These are phyloP conservation scores for Pseudozyma thailandica DNA, from an alignment of 1,284 basidiomycete genomes.

Conservation along the genomic window DNA sequence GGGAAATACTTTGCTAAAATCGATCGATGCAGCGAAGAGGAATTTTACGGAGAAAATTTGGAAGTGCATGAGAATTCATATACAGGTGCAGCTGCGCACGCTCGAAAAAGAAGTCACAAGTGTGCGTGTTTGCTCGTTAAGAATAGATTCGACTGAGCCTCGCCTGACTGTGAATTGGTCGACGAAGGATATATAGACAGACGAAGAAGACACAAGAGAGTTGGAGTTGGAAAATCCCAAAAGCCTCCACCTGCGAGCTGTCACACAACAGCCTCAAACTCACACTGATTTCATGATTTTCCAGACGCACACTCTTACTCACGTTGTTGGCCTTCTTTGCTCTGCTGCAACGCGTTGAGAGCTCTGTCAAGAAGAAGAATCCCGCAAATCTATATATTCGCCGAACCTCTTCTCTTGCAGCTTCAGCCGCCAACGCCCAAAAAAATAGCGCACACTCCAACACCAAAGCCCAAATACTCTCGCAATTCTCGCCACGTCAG, in stretches of 20 bases:
- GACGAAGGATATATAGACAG: background rate
- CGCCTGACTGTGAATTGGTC: conserved; percentile 1
- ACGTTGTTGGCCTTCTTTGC: background rate
- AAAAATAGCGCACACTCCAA: background rate
- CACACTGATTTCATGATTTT: conserved; percentile 4
- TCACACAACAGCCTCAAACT: no score
- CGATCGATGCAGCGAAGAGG: no score
- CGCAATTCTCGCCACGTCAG: background rate
- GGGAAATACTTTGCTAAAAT: no score
- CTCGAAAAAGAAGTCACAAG: no score
- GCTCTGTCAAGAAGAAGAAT: conserved; percentile 21
- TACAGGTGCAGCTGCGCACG: no score
- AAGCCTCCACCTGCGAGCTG: conserved; percentile 18
- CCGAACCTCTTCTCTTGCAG: conserved; percentile 8
- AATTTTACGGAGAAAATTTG: no score
- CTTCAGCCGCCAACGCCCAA: conserved; percentile 8
- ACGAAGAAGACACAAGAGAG: no score
- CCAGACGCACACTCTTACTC: background rate
- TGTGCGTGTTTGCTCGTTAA: no score
- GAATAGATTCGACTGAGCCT: no score
- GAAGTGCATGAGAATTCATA: no score
- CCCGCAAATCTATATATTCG: conserved; percentile 39
- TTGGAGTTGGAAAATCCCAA: background rate
- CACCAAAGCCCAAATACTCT: background rate
- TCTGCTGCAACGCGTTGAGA: conserved; percentile 13